Percentiles rank a stretch among this genome's conserved stretches.
phyloP scores from a whole-genome alignment of 2,329 filamentous ascomycete genomes.

The Pestalotiopsis sp. region DNA sequence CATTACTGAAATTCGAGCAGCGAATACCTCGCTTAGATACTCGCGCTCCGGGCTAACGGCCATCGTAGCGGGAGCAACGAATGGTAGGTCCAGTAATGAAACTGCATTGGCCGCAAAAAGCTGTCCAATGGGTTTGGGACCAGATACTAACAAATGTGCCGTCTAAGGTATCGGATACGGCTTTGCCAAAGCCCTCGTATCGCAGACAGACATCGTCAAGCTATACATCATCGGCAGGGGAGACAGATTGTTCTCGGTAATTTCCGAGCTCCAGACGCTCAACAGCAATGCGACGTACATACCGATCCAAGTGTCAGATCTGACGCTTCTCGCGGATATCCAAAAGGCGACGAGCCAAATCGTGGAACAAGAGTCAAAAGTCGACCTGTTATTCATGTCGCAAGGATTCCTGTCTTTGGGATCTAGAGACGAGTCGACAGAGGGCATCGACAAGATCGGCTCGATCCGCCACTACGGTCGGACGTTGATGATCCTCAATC shows the following conservation, averaged over 20 bases:
- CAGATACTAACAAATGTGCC: too few species aligned
- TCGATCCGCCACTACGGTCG: slow-evolving; percentile 9
- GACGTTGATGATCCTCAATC: neutral
- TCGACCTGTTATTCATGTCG: slow-evolving; percentile 11
- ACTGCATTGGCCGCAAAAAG: too few species aligned
- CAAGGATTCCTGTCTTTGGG: slow-evolving; percentile 3
- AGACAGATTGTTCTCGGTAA: neutral
- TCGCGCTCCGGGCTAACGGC: neutral
- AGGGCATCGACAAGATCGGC: slow-evolving; percentile 7
- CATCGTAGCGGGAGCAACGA: neutral
- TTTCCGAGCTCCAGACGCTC: slow-evolving; percentile 1
- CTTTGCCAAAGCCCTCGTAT: neutral
- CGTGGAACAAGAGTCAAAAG: neutral
- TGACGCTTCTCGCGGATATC: slow-evolving; percentile 6
- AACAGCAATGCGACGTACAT: neutral
- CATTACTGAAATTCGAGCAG: neutral
- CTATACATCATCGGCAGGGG: neutral
- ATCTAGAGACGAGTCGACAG: neutral
- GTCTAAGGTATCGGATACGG: neutral
- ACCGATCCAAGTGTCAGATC: neutral
- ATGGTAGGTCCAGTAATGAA: neutral
- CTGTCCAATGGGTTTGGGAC: too few species aligned
- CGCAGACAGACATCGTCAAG: slow-evolving; percentile 6
- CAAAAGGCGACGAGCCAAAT: neutral
- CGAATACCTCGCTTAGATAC: neutral